Evolutionary conservation across 1,284 basidiomycete species (phyloP), one percentile per base, ranked within the genome.

Genomic region (Lentinula novae-zelandiae): DNA sequence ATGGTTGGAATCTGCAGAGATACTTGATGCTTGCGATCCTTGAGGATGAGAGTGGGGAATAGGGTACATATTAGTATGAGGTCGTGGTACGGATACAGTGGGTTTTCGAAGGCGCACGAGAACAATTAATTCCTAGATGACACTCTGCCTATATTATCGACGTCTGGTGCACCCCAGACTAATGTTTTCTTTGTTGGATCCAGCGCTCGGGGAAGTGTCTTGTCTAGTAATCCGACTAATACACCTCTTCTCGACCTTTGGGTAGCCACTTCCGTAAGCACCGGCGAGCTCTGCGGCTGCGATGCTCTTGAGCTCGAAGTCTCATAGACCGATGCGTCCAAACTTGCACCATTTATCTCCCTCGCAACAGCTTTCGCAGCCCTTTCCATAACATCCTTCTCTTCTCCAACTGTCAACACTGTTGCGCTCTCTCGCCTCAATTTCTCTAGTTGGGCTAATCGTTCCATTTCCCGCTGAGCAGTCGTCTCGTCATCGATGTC

Each of bases 401-500:
- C 72, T 31, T 70, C 69, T 46, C 68, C 67, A 20, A 70, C 60
- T n/a, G 55, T 68, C 62, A 68, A 50, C 17, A 62, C 65, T 49
- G 65, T 63, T 17, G 69, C 64, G 53, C 66, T 44, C 15, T 64
- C 60, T 15, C 53, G 63, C 22, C 39, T 54, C 42, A 64, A 62
- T 48, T 62, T 66, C 61, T 68, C 63, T 57, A 63, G 40, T 55
- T 64, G 50, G 49, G 50, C 48, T 54, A 44, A 59, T 69, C 60
- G 69, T 33, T 76, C 73, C 1, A 76, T 69, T 27, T 71, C 68
- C 40, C 76, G 77, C 65, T 88, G 76, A 48, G 80, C 82, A 62
- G 76, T 76, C 48, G 86, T 90, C 71, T 90, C 88, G 64, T 90
- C 87, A 68, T 93, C 91, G 42, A 92, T 80, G 69, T 93, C 90